Percentiles rank a stretch among this genome's conserved stretches.
Conservation (phyloP, 1,284 basidiomycete species). For the Cutaneotrichosporon sp. region DNA sequence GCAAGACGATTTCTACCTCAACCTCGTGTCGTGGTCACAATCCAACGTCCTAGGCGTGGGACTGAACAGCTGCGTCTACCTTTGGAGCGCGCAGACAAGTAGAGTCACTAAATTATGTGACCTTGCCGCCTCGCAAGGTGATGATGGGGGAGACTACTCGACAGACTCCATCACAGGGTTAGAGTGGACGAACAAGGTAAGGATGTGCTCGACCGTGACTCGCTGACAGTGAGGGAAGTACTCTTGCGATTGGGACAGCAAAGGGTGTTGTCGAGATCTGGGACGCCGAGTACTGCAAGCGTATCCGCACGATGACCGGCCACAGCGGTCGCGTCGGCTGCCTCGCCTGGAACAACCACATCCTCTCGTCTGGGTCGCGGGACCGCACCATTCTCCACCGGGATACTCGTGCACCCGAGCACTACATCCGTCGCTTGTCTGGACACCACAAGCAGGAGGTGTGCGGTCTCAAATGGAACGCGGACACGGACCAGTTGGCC, state of each 20-base stretch:
- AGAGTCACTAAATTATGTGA: slow-evolving; percentile 91
- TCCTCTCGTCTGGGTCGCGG: slow-evolving; percentile 86
- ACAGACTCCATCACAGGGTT: slow-evolving; percentile 76
- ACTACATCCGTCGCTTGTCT: slow-evolving; percentile 72
- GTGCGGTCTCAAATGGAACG: slow-evolving; percentile 92
- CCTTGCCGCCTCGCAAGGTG: slow-evolving; percentile 54
- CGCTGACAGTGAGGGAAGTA: slow-evolving; percentile 63
- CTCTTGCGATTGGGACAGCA: slow-evolving; percentile 88
- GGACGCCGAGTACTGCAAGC: slow-evolving; percentile 76
- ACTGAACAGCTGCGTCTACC: slow-evolving; percentile 85
- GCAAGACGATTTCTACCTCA: slow-evolving; percentile 97
- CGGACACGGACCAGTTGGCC: slow-evolving; percentile 71
- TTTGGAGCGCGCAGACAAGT: slow-evolving; percentile 94
- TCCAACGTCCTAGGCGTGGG: slow-evolving; percentile 94
- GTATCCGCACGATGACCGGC: slow-evolving; percentile 76
- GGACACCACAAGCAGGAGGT: slow-evolving; percentile 89
- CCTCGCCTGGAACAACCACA: slow-evolving; percentile 87
- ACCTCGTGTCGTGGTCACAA: slow-evolving; percentile 94
- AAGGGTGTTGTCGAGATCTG: slow-evolving; percentile 88
- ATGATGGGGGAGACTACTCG: slow-evolving; percentile 27
- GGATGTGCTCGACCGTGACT: slow-evolving; percentile 21
- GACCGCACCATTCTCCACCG: slow-evolving; percentile 89
- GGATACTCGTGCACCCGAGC: slow-evolving; percentile 72
- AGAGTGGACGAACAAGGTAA: slow-evolving; percentile 85
- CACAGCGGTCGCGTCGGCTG: slow-evolving; percentile 88